Percentiles rank a stretch among this genome's conserved stretches.
Conservation (phyloP, 2,329 filamentous ascomycete species). For the Falciphora oryzae region DNA sequence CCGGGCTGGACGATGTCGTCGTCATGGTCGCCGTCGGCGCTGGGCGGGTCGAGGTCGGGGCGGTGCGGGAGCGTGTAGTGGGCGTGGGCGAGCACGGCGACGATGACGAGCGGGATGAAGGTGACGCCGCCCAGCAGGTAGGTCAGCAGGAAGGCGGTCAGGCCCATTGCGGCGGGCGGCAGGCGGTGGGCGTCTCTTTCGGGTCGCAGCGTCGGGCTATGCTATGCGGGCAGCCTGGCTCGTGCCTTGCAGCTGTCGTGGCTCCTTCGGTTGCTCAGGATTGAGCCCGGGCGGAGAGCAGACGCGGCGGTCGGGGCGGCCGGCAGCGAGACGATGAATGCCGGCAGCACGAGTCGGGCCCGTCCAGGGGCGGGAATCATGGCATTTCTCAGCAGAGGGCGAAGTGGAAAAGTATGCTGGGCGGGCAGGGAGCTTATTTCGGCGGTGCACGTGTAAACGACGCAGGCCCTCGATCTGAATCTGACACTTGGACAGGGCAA, state of each 20-base stretch:
- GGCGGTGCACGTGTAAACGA: too few species aligned
- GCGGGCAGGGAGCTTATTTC: too few species aligned
- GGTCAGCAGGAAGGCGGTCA: constrained; percentile 58
- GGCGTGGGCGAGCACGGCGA: constrained; percentile 56
- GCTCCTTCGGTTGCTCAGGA: too few species aligned
- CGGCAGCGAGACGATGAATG: too few species aligned
- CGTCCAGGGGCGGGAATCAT: constrained; percentile 3
- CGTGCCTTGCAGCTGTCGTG: too few species aligned
- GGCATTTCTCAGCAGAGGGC: constrained; percentile 1
- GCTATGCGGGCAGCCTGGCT: background rate
- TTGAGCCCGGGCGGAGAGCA: too few species aligned
- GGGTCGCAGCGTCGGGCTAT: background rate
- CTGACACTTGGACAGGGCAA: too few species aligned
- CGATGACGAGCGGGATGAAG: constrained; percentile 69
- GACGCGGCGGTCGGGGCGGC: too few species aligned
- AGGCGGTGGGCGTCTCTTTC: background rate
- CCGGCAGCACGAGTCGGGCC: constrained; percentile 1
- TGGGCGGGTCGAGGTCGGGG: constrained; percentile 29
- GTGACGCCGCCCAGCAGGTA: constrained; percentile 86
- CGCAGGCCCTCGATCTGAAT: too few species aligned
- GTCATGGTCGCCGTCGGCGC: constrained; percentile 21
- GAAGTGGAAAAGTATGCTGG: too few species aligned
- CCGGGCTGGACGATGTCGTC: constrained; percentile 47
- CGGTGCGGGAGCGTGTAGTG: constrained; percentile 61
- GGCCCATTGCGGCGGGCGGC: constrained; percentile 39